These are phyloP conservation scores for Aspergillus sp. DNA, from an alignment of 2,329 filamentous ascomycete species.

Conservation along the genomic window DNA sequence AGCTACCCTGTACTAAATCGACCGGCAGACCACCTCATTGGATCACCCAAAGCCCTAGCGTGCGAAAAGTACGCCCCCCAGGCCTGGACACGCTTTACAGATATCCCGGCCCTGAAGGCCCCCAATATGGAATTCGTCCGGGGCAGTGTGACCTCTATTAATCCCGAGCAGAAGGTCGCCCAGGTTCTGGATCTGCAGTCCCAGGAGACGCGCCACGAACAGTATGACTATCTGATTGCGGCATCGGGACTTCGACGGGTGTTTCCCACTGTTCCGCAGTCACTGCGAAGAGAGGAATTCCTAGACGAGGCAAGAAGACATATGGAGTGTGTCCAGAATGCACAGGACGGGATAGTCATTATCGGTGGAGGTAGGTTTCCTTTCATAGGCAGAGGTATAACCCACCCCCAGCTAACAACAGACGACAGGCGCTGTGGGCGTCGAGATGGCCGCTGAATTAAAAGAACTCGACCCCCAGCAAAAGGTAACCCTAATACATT, in stretches of 20 bases:
- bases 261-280: constrained; percentile 66
- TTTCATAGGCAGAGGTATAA: too few relatives aligned
- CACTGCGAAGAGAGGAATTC: constrained; percentile 31
- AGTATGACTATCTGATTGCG: constrained; percentile 69
- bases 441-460: constrained; percentile 74
- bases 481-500: constrained; percentile 67
- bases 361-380: constrained; percentile 57
- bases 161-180: constrained; percentile 53
- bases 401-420: not conserved
- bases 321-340: constrained; percentile 36
- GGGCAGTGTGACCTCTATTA: constrained; percentile 54
- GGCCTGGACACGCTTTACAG: constrained; percentile 61
- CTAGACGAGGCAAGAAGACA: constrained; percentile 17
- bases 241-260: constrained; percentile 61
- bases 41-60: constrained; percentile 63
- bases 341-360: constrained; percentile 49
- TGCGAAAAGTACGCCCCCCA: constrained; percentile 55
- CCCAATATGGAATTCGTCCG: constrained; percentile 57
- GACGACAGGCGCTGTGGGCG: constrained; percentile 57
- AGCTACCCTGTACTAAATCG: not conserved
- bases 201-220: constrained; percentile 28
- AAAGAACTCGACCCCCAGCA: constrained; percentile 58
- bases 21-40: constrained; percentile 61
- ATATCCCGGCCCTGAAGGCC: constrained; percentile 58
- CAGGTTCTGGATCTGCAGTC: constrained; percentile 46